phyloP scores from a whole-genome alignment of 108 stramenopile genomes.

The Craspedostauros australis region DNA sequence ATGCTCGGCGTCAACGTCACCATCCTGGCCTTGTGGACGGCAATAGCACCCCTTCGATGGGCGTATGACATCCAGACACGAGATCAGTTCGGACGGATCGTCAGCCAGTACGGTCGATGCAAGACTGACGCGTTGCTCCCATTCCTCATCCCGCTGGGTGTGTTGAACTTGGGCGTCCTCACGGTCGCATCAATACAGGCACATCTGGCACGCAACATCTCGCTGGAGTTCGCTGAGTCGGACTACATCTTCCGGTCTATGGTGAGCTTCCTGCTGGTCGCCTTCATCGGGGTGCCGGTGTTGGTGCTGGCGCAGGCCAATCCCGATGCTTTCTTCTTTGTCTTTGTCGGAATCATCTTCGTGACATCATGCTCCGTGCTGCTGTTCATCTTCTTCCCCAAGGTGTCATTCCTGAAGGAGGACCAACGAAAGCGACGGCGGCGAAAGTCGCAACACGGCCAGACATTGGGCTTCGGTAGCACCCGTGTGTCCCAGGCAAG shows the following conservation, averaged over 20 bases:
- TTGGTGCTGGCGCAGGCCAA: conserved; percentile 25
- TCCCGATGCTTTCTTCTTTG: conserved; percentile 15
- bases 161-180: conserved; percentile 21
- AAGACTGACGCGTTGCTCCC: conserved; percentile 12
- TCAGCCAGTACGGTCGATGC: conserved; percentile 16
- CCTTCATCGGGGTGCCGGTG: conserved; percentile 37
- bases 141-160: conserved; percentile 18
- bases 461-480: no score
- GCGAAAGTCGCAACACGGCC: no score
- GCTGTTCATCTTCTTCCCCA: conserved; percentile 46
- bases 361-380: conserved; percentile 18
- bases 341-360: conserved; percentile 23
- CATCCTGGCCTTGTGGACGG: conserved; percentile 31
- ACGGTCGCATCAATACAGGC: conserved; percentile 33
- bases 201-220: conserved; percentile 39
- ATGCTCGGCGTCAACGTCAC: conserved; percentile 27
- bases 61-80: neutral
- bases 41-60: conserved; percentile 6
- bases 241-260: conserved; percentile 34
- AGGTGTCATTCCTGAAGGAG: conserved; percentile 18
- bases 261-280: conserved; percentile 6
- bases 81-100: conserved; percentile 18
- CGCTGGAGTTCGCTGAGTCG: conserved; percentile 47
- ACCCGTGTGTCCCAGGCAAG: no score
- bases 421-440: no score